Base-by-base conservation (phyloP, 2,329 filamentous ascomycete species). In the Aureobasidium leucospermi region DNA sequence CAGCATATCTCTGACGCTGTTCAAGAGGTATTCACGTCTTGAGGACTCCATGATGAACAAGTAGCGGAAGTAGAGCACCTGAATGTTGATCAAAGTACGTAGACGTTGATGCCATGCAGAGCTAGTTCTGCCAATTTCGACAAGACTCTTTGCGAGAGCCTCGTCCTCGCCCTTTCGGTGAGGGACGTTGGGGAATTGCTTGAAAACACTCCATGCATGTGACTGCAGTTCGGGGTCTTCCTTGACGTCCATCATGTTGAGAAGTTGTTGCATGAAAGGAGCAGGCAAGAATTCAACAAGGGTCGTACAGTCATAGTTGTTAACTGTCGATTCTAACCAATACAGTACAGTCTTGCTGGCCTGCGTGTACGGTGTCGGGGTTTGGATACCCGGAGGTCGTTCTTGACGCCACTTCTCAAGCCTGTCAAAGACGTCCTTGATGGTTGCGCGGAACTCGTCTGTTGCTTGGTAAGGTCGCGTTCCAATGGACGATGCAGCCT, bases 181-280 rank as follows among this genome's bases (percentile, higher is more conserved):
- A 0, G 94, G 92, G 60, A 99, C 90, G 71, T 99, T 99, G 13
- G 94, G 91, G 15, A 99, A 78, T 69, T 99, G 93, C 6, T 93
- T 88, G 78, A 97, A 99, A 43, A 99, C 94, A 69, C 96, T 91
- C 70, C 97, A 99, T 0, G 94, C 93, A 8, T 96, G 81, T 9
- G 89, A 87, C 79, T 96, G 95, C 2, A 99, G 81, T 73, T 99
- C 95, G 0, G 90, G 91, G 68, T 99, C 94, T 73, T 99, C 94
- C 73, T 97, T 97, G 71, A 99, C 90, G 69, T 99, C 94, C 93
- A 99, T 99, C 94, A 99, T 99, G 78, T 99, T 92, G 56, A 99
- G 78, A 13, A 99, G 83, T 71, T 96, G 89, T 67, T 94, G 89
- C 72, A 96, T 94, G 69, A 97, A 93, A 0, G 88, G 81, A 38